Evolutionary conservation across 2,329 filamentous ascomycete species (phyloP).

Genomic region (Aspergillus viridinutans): DNA sequence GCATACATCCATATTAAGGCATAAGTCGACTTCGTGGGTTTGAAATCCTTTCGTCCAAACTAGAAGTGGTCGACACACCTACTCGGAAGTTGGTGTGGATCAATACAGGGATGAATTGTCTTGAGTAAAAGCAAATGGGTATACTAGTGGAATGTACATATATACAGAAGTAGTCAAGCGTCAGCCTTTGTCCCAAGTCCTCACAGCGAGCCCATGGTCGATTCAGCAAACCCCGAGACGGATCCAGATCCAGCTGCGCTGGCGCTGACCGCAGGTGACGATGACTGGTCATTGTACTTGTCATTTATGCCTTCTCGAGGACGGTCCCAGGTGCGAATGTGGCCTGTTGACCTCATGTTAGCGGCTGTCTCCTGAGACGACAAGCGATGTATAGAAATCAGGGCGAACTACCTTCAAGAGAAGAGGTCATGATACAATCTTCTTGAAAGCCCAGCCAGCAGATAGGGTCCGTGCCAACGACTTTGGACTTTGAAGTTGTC

Average conservation of each 20-base stretch:
- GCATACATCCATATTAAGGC: neutral
- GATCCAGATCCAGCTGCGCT: conserved; percentile 15
- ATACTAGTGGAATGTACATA: conserved; percentile 13
- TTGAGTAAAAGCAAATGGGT: conserved; percentile 10
- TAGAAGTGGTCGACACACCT: too few relatives aligned
- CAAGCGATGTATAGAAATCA: neutral
- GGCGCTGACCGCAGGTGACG: conserved; percentile 15
- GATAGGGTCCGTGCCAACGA: conserved; percentile 78
- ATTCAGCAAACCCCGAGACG: conserved; percentile 6
- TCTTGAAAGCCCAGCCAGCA: conserved; percentile 93
- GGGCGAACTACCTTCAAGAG: conserved; percentile 68
- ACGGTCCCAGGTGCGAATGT: conserved; percentile 70
- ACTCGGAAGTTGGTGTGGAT: neutral
- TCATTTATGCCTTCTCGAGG: conserved; percentile 46
- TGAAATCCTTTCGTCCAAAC: neutral
- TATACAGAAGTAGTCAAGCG: conserved; percentile 6
- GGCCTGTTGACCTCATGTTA: conserved; percentile 49
- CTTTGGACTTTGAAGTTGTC: conserved; percentile 60
- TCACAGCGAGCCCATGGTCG: conserved; percentile 17
- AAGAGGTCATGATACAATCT: conserved; percentile 87
- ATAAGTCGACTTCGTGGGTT: neutral
- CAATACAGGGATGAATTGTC: neutral
- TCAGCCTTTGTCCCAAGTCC: neutral
- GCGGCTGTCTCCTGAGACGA: conserved; percentile 1
- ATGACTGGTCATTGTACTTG: conserved; percentile 16